Evolutionary conservation across 441 rosid species (phyloP), one percentile per base, ranked within the genome.

Genomic region (Raphanus hybrid): DNA sequence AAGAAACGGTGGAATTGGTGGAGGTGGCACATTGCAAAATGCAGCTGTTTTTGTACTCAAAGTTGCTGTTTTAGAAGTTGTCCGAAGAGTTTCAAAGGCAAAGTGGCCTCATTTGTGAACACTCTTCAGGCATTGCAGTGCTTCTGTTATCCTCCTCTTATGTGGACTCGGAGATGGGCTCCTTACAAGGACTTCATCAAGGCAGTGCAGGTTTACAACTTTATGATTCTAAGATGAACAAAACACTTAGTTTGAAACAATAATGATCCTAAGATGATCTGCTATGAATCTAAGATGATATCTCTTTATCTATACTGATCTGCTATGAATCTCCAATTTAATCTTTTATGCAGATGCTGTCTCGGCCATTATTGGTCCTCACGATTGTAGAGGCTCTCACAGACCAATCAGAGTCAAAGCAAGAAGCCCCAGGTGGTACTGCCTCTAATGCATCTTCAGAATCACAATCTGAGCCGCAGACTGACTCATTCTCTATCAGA

Each of bases 61-160:
- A 81, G 75, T 93, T 68, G 96, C 96, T 35, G 95, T 89, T 12
- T 82, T 95, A 43, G 99, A 95, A 87, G 76, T 86, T 0, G 83
- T 92, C 32, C 82, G 99, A 70, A 87, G 98, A 83, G 75, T 87
- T 74, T 95, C 99, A 4, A 89, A 68, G 83, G 91, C 89, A 8
- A 91, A 88, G 65, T 95, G 88, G 75, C 97, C 97, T 62, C 66
- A 78, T 71, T 37, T 87, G 55, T 93, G 99, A 91, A 76, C 4
- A 86, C 89, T 67, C 23, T 95, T 81, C 98, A 93, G 81, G 95
- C 91, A 41, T 71, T 93, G 80, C 98, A 93, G 23, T 77, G 94
- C 59, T 73, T 95, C 39, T 93, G 95, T 86, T 91, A 84, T 73
- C 98, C 99, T 35, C 98, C 99, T n/a, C 82, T 95, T 76, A 95